These are phyloP conservation scores for Lagerstroemia fauriei DNA, from an alignment of 441 rosid genomes.

Conservation along the genomic window DNA sequence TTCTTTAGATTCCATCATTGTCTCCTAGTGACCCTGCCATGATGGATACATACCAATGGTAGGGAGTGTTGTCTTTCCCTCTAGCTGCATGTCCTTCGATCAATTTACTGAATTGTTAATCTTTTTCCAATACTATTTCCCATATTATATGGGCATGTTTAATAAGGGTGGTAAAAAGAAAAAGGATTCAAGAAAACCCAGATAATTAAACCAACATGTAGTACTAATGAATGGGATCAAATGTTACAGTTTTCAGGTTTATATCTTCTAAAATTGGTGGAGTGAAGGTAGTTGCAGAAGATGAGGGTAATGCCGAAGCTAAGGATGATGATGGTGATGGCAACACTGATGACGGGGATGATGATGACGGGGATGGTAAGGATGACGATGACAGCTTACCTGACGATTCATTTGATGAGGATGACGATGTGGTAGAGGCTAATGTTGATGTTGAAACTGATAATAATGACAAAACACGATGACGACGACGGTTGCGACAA, in stretches of 20 bases:
- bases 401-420: constrained; percentile 26
- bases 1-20: constrained; percentile 16
- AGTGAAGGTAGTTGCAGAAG: constrained; percentile 28
- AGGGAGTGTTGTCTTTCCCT: neutral
- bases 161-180: neutral
- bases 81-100: neutral
- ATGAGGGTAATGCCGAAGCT: constrained; percentile 30
- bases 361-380: neutral
- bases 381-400: neutral
- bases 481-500: constrained; percentile 27
- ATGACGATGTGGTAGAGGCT: neutral
- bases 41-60: constrained; percentile 31
- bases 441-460: neutral
- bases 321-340: constrained; percentile 9
- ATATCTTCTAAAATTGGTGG: constrained; percentile 26
- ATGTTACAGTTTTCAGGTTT: constrained; percentile 24
- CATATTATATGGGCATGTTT: neutral
- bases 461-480: constrained; percentile 19
- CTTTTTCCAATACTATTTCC: neutral
- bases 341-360: neutral
- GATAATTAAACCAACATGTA: neutral
- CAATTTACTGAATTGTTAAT: neutral
- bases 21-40: neutral
- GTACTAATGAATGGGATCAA: neutral
- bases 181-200: neutral